Evolutionary conservation across 2,329 filamentous ascomycete genomes (phyloP).

Genomic region (Paracoccidioides brasiliensis): DNA sequence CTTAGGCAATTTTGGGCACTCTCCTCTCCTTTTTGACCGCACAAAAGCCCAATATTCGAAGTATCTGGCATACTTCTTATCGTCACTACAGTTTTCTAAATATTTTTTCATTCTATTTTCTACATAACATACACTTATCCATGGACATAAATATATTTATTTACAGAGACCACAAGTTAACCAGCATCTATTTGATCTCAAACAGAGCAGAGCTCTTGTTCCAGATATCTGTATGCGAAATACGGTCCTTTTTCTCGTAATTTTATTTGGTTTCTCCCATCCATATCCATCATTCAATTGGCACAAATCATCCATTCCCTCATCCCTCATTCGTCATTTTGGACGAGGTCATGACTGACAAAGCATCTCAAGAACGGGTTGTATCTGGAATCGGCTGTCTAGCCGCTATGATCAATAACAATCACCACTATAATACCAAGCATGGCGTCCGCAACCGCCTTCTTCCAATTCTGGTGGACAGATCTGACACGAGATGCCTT

Average conservation of each 20-base stretch:
- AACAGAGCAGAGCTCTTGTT: background rate
- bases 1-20: background rate
- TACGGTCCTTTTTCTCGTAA: background rate
- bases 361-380: background rate
- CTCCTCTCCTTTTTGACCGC: background rate
- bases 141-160: background rate
- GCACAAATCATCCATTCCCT: background rate
- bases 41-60: background rate
- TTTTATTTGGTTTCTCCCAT: background rate
- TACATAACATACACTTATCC: background rate
- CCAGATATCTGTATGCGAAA: background rate
- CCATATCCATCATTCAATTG: background rate
- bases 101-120: background rate
- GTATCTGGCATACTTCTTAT: constrained; percentile 2
- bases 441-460: constrained; percentile 13
- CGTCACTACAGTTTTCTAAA: background rate
- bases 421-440: background rate
- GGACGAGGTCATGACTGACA: constrained; percentile 3
- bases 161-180: background rate
- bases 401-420: constrained; percentile 2
- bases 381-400: constrained; percentile 1
- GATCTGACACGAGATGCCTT: constrained; percentile 22
- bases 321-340: background rate
- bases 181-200: background rate
- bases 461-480: constrained; percentile 26